phyloP scores from a whole-genome alignment of 1,139 yeast species.

The Debaryomyces sp. region DNA sequence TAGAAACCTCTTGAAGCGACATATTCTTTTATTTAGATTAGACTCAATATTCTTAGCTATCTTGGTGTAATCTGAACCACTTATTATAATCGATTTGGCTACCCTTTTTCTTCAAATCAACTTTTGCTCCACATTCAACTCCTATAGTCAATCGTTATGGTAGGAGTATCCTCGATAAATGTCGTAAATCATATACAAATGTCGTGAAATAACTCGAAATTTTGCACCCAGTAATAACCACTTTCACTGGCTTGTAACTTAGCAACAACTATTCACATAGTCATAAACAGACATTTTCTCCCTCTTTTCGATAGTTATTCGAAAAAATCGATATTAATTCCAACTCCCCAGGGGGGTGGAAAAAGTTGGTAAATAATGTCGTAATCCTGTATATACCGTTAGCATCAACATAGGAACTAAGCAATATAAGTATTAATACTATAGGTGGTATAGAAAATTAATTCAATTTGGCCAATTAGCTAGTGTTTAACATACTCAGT shows the following conservation, averaged over 20 bases:
- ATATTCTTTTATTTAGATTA: constrained; percentile 9
- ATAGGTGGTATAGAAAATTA: background rate
- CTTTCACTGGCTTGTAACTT: background rate
- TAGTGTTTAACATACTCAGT: background rate
- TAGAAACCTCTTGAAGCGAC: constrained; percentile 31
- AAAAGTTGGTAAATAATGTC: background rate
- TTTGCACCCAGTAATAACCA: background rate
- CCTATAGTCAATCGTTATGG: background rate
- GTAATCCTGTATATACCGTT: background rate
- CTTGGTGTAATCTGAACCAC: background rate
- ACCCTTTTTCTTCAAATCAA: background rate
- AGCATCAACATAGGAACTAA: background rate
- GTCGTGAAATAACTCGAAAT: background rate
- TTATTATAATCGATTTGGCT: background rate
- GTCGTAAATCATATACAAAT: background rate
- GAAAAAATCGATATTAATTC: no score
- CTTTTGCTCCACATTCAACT: background rate
- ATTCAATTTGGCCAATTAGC: background rate
- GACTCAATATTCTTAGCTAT: background rate
- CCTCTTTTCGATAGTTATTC: background rate
- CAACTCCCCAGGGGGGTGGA: background rate
- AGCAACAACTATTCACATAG: background rate
- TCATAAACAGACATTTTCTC: background rate
- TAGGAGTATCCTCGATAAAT: background rate
- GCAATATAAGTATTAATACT: background rate